Base-by-base conservation (phyloP, 192 early-diverging fungal species). In the Gryganskiella cystojenkinii region DNA sequence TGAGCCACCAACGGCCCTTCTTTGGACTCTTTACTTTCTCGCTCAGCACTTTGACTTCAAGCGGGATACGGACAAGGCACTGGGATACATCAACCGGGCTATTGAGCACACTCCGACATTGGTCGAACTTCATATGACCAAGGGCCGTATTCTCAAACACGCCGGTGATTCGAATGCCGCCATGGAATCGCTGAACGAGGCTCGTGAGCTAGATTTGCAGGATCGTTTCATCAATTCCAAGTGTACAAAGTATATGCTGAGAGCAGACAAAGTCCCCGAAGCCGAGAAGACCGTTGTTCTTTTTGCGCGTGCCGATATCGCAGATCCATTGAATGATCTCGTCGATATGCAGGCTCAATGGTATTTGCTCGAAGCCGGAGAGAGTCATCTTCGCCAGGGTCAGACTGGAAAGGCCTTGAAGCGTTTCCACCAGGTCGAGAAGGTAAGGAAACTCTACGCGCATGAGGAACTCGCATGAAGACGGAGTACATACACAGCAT, bases 191-290 rank as follows among this genome's bases (percentile, higher is more conserved):
- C 92, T 98, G 92, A 92, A 97, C 69, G 87, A 92, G 70, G 95
- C 88, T 17, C 90, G 98, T 20, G 89, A 94, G 63, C 69, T 95
- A 65, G 98, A 99, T 81, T 80, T 97, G 57, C 93, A 95, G 80
- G 98, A 99, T 83, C 88, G 98, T 19, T 98, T 92, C 64, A 89
- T 98, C 84, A 99, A 98, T 83, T 88, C 94, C 17, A 97, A 96
- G 78, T 92, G 91, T 63, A 89, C 92, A 15, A 98, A 98, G 79
- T 99, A 99, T 81, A 93, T 95, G 92, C 83, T 98, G 34, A 89
- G 94, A 58, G 88, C 91, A 53, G 87, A 92, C 71, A 81, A 93
- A 34, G 75, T 93, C n/a, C 89, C 82, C 5, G 91, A 95, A 68
- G 98, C 98, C 2, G 93, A 96, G 56, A 90, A 91, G 74, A 94